Base-by-base conservation (phyloP, 176 grass and related monocot genomes). In the Pontederia crassipes region DNA sequence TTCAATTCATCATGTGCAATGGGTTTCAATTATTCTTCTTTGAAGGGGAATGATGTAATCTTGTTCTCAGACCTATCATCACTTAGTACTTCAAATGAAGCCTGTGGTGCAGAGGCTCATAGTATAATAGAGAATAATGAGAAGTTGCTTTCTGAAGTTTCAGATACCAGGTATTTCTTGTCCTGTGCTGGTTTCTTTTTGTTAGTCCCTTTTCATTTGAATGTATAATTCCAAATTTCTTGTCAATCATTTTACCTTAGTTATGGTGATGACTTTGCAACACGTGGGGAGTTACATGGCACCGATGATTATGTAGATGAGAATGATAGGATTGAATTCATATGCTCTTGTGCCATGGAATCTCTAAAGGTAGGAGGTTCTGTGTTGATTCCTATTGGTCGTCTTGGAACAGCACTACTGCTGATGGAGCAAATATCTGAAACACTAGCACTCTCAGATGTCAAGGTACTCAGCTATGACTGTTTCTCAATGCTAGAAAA, bases 21-120 rank as follows among this genome's bases (percentile, higher is more conserved):
- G 62, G 87, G 72, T 72, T 83, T 84, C 56, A 81, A 90, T 65
- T 87, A 85, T 68, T 61, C 10, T 58, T 78, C 78, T 13, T 27
- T 96, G 66, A 68, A 54, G 58, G 83, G 82, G 67, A 86, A 83
- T 54, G 83, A 96, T 85, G 27, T 88, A 52, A 54, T 96, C 55
- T 58, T 96, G 56, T 96, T 90, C 84, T 90, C 87, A 52, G 92
- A 90, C 82, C 64, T 87, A 61, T 90, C 92, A 61, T 90, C 75
- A 52, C 67, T 90, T 61, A 65, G 51, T 69, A 76, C 83, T 69
- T 61, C 53, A 54, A 58, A 72, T 49, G 71, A 78, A 62, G 48
- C 65, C 24, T 48, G 52, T 49, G 66, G 75, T 52, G 45, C 28
- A 84, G 58, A 46, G 24, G 17, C 45, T 13, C 67, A 27, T 17